Percentiles rank a stretch among this genome's conserved stretches.
phyloP scores from a whole-genome alignment of 2,329 filamentous ascomycete genomes.

The Aureobasidium sp. region DNA sequence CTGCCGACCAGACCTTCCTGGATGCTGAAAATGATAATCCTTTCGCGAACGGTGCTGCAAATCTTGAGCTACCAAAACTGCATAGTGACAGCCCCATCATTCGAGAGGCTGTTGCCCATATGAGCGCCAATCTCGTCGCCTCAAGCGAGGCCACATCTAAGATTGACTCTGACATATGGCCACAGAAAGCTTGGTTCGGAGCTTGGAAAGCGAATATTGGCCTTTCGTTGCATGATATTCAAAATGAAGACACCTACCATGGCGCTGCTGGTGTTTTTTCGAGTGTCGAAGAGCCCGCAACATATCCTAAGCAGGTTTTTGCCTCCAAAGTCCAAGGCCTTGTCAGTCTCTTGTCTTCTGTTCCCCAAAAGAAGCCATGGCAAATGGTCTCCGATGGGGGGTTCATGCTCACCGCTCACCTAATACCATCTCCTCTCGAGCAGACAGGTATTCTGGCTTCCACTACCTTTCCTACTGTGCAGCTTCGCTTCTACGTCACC shows the following conservation, averaged over 20 bases:
- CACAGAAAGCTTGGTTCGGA: background rate
- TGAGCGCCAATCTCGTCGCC: background rate
- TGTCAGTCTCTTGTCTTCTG: background rate
- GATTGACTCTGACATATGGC: background rate
- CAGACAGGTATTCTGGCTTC: background rate
- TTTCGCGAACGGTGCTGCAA: background rate
- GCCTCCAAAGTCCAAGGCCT: background rate
- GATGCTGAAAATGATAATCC: background rate
- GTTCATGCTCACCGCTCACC: constrained; percentile 6
- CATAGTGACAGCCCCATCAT: background rate
- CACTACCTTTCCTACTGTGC: background rate
- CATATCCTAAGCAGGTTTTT: background rate
- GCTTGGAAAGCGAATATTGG: background rate
- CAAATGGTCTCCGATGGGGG: background rate
- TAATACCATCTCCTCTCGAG: constrained; percentile 14
- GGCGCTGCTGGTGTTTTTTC: background rate
- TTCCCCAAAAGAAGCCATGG: background rate
- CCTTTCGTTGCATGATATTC: background rate
- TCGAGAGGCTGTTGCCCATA: background rate
- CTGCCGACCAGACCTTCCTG: background rate
- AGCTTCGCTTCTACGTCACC: constrained; percentile 9
- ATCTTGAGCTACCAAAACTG: background rate
- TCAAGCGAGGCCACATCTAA: background rate
- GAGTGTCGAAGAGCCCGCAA: background rate
- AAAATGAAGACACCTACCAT: background rate